Base-by-base conservation (phyloP, 371 early-diverging fungal species). In the Circinella umbellata region DNA sequence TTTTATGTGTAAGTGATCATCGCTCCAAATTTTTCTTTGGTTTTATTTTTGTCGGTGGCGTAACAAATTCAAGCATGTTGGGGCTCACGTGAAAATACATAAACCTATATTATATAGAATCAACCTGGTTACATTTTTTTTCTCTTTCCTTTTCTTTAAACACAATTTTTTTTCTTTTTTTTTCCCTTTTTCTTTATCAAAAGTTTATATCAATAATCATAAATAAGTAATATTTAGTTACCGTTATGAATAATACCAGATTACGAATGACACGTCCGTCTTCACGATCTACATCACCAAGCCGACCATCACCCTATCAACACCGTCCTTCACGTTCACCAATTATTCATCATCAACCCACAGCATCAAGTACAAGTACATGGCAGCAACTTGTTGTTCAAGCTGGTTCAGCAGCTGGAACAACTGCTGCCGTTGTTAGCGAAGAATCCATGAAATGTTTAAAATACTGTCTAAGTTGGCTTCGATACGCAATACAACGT, bases 401-500 rank as follows among this genome's bases (percentile, higher is more conserved):
- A 20, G 88, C 89, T 11, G 81, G 90, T 27, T 80, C 90, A 10
- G 89, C 91, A 27, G 87, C 90, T 9, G 88, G 90, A 27, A 89
- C 89, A 4, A 89, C 88, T 36, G 92, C 92, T 13, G 90, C 92
- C 39, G 87, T 91, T 4, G 80, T 92, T 20, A 91, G 91, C 69
- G 92, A 92, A 68, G 92, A 94, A 76, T 89, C 90, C 53, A 87
- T 94, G 88, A 88, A 88, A 69, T 84, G 91, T 62, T 74, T 94
- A 35, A 86, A 88, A 66, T 94, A 93, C 76, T 95, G 95, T 70
- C 80, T 93, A 17, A 89, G 90, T 69, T 95, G 95, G 94, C 80
- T 95, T 4, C 86, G 90, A 75, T 94, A 95, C 61, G 95, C 97
- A 0, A 89, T 91, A 4, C 82, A 86, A 37, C 91, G 94, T 61